These are phyloP conservation scores for Gracilaria domingensis DNA, from an alignment of 23 red algal species.

Conservation along the genomic window DNA sequence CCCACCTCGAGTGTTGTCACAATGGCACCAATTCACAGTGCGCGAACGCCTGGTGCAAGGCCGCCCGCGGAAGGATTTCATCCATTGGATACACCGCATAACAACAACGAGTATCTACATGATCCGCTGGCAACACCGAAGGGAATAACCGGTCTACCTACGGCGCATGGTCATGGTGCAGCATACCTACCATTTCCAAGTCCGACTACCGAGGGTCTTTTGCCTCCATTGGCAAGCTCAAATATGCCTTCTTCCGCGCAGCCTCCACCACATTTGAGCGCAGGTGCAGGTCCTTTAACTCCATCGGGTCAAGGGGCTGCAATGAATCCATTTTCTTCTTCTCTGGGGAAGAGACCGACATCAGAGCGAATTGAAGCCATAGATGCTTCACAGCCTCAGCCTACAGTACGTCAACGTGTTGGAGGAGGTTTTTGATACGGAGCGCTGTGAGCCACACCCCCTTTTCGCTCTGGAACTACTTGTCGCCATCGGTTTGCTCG, in stretches of 20 bases:
- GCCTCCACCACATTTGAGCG: conserved; percentile 1
- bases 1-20: neutral
- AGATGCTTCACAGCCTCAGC: conserved; percentile 30
- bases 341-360: conserved; percentile 32
- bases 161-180: neutral
- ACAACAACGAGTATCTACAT: neutral
- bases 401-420: conserved; percentile 31
- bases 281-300: neutral
- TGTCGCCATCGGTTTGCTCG: neutral
- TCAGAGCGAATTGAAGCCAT: conserved; percentile 44
- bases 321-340: neutral
- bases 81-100: neutral
- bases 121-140: conserved; percentile 58
- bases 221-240: neutral
- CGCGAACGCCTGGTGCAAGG: conserved; percentile 4
- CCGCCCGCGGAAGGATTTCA: conserved; percentile 20
- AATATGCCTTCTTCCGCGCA: conserved; percentile 22
- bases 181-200: conserved; percentile 39
- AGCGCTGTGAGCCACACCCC: neutral
- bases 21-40: conserved; percentile 31
- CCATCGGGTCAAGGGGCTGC: neutral
- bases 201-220: conserved; percentile 28
- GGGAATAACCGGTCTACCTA: conserved; percentile 28
- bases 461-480: neutral
- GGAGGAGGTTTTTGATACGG: conserved; percentile 39